Evolutionary conservation across 2,329 filamentous ascomycete genomes (phyloP).

Genomic region (Ascochyta viciae-villosae): DNA sequence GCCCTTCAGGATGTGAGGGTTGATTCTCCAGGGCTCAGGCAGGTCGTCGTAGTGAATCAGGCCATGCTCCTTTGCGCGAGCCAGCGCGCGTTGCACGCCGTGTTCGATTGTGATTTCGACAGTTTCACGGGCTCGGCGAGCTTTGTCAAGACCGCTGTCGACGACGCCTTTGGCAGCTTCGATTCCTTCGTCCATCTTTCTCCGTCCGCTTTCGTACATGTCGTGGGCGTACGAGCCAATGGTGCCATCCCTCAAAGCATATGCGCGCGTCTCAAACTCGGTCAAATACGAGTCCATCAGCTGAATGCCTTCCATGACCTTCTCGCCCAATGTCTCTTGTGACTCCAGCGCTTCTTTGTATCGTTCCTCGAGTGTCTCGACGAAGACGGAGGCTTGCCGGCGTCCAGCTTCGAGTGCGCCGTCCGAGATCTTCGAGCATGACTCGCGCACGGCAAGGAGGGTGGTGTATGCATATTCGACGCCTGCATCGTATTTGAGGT

Average conservation of each 20-base stretch:
- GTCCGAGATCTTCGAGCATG: slow-evolving; percentile 88
- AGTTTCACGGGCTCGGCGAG: slow-evolving; percentile 76
- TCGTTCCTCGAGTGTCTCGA: slow-evolving; percentile 86
- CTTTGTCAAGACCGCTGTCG: slow-evolving; percentile 81
- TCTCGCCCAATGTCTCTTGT: slow-evolving; percentile 88
- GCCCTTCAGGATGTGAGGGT: slow-evolving; percentile 88
- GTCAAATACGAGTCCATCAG: slow-evolving; percentile 84
- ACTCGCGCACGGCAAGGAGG: slow-evolving; percentile 82
- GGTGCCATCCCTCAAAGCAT: slow-evolving; percentile 79
- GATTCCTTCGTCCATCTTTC: slow-evolving; percentile 80
- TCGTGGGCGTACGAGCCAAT: slow-evolving; percentile 74
- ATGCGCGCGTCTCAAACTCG: slow-evolving; percentile 83
- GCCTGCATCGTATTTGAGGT: slow-evolving; percentile 81
- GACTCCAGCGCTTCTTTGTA: slow-evolving; percentile 87
- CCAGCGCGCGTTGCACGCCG: slow-evolving; percentile 80
- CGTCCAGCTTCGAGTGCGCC: slow-evolving; percentile 88
- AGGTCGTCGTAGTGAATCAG: slow-evolving; percentile 89
- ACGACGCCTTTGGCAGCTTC: slow-evolving; percentile 77
- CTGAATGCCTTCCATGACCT: slow-evolving; percentile 85
- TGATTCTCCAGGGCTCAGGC: slow-evolving; percentile 90
- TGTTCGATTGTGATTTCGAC: slow-evolving; percentile 72
- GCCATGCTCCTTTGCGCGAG: slow-evolving; percentile 77
- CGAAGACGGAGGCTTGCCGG: slow-evolving; percentile 82
- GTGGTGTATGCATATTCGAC: slow-evolving; percentile 86
- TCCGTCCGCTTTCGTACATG: slow-evolving; percentile 79